phyloP scores from a whole-genome alignment of 768 basidiomycete genomes.

The Lentinula raphanica region DNA sequence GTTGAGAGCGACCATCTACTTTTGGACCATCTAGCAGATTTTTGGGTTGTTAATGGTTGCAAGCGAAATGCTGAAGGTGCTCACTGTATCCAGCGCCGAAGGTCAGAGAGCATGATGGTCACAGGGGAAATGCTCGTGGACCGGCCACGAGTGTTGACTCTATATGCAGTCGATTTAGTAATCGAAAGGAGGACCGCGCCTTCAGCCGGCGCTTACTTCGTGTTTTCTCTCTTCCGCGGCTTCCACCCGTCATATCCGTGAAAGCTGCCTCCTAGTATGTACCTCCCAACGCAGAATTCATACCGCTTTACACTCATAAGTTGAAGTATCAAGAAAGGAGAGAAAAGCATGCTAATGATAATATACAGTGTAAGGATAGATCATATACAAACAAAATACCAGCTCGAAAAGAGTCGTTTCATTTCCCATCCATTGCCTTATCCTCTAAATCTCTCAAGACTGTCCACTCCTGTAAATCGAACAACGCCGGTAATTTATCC shows the following conservation, averaged over 20 bases:
- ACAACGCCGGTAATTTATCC: slow-evolving; percentile 25
- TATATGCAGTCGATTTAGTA: too few relatives aligned
- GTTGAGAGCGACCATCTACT: background rate
- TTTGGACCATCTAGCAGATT: background rate
- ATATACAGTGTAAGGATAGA: too few relatives aligned
- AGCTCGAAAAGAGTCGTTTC: background rate
- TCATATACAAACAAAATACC: background rate
- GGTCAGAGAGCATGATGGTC: background rate
- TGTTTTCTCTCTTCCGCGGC: too few relatives aligned
- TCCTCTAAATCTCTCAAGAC: slow-evolving; percentile 19
- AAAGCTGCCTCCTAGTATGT: too few relatives aligned
- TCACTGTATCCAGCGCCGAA: background rate
- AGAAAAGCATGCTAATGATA: too few relatives aligned
- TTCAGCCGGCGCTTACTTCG: background rate
- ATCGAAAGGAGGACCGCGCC: background rate
- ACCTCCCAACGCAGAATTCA: too few relatives aligned
- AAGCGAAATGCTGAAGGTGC: background rate
- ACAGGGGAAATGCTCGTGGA: background rate
- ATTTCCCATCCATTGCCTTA: slow-evolving; percentile 12
- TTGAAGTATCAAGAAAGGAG: too few relatives aligned
- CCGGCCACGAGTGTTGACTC: background rate
- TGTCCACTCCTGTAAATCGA: slow-evolving; percentile 24
- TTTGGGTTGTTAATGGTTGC: too few relatives aligned
- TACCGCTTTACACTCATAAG: too few relatives aligned
- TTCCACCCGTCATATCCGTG: too few relatives aligned